phyloP scores from a whole-genome alignment of 2,329 filamentous ascomycete species.

The Hymenoscyphus fraxineus region DNA sequence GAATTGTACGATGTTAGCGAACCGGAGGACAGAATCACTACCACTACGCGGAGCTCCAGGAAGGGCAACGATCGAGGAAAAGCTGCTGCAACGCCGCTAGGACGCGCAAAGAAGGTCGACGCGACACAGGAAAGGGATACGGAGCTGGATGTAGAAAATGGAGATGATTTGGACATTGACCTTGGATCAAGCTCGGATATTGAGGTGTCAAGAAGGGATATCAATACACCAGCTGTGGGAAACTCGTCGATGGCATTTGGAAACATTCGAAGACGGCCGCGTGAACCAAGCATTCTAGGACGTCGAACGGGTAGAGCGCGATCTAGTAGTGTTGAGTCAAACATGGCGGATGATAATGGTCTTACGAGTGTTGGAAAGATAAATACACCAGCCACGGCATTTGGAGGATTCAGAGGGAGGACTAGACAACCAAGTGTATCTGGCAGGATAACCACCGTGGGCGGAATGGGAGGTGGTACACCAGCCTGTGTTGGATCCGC shows the following conservation, averaged over 20 bases:
- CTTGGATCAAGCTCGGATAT: conserved; percentile 30
- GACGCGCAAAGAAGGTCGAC: background rate
- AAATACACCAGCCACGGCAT: conserved; percentile 26
- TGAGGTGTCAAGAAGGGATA: conserved; percentile 31
- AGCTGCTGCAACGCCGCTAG: conserved; percentile 7
- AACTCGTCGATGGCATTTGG: conserved; percentile 45
- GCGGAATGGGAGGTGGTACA: conserved; percentile 28
- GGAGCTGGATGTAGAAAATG: conserved; percentile 6
- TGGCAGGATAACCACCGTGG: conserved; percentile 22
- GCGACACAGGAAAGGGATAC: conserved; percentile 3
- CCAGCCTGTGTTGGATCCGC: conserved; percentile 35
- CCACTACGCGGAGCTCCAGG: conserved; percentile 19
- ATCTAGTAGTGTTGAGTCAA: conserved; percentile 34
- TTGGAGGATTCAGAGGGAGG: conserved; percentile 36
- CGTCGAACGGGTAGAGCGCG: conserved; percentile 22
- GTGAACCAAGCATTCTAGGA: conserved; percentile 42
- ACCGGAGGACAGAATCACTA: conserved; percentile 20
- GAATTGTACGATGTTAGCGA: conserved; percentile 35
- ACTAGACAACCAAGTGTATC: conserved; percentile 37
- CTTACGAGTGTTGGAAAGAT: conserved; percentile 29
- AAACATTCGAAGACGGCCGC: conserved; percentile 53
- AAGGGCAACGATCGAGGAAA: conserved; percentile 24
- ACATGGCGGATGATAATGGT: conserved; percentile 29
- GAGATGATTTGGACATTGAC: conserved; percentile 17
- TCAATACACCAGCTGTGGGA: conserved; percentile 24